Conservation (phyloP, 2,329 filamentous ascomycete species). For the Eutypella sp. region DNA sequence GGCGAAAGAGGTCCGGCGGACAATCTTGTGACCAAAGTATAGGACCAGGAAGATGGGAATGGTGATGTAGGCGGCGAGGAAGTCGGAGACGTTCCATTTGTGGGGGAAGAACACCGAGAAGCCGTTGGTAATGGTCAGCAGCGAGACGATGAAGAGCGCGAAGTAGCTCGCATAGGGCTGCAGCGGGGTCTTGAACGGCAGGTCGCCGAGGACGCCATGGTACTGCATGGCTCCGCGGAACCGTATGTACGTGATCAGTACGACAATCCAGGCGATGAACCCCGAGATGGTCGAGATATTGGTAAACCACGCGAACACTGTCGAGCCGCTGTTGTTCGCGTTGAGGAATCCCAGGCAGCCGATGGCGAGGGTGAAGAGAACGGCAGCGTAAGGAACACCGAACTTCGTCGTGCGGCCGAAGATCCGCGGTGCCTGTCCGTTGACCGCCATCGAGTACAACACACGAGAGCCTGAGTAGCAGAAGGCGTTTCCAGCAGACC, state of each 20-base stretch:
- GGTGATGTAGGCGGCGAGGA: conserved; percentile 61
- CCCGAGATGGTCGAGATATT: conserved; percentile 63
- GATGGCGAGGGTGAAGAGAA: conserved; percentile 52
- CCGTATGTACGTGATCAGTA: conserved; percentile 54
- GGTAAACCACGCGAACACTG: conserved; percentile 67
- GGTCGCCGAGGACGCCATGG: conserved; percentile 43
- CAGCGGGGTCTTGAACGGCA: conserved; percentile 48
- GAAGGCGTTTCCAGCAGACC: conserved; percentile 57
- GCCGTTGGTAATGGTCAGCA: conserved; percentile 69
- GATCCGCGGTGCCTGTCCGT: conserved; percentile 58
- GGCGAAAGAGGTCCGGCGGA: conserved; percentile 37
- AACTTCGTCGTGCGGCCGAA: conserved; percentile 56
- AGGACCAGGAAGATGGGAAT: conserved; percentile 56
- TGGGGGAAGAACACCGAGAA: conserved; percentile 68
- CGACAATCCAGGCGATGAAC: conserved; percentile 56
- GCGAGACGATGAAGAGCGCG: conserved; percentile 50
- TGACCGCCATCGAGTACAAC: conserved; percentile 62
- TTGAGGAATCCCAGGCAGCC: conserved; percentile 68
- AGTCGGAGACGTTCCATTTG: conserved; percentile 58
- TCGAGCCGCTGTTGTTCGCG: conserved; percentile 54
- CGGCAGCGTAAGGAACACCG: conserved; percentile 55
- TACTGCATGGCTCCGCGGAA: conserved; percentile 52
- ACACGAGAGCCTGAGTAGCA: conserved; percentile 65
- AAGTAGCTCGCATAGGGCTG: conserved; percentile 63
- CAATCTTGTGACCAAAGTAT: conserved; percentile 57